Evolutionary conservation across 768 basidiomycete genomes (phyloP).

Genomic region (Cystobasidium onofrii): DNA sequence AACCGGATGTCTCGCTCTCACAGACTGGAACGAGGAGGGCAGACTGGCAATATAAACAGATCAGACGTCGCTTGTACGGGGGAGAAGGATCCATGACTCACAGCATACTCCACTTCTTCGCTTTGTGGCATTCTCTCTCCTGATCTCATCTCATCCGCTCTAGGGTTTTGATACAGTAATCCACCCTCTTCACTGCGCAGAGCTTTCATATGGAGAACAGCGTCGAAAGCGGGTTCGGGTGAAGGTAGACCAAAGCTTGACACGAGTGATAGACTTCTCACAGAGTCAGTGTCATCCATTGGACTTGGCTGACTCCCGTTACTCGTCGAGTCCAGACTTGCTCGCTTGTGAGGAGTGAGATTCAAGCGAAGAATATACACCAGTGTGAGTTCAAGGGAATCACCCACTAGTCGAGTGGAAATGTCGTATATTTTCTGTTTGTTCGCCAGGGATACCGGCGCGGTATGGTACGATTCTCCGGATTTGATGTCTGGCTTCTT

Average conservation of each 20-base stretch:
- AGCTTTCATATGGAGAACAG: constrained; percentile 38
- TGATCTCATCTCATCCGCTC: constrained; percentile 4
- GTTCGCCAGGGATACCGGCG: neutral
- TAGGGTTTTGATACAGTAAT: constrained; percentile 38
- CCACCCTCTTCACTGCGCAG: constrained; percentile 40
- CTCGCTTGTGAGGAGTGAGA: neutral
- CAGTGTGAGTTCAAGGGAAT: constrained; percentile 3
- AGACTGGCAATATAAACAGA: neutral
- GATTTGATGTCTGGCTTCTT: neutral
- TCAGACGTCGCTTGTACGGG: no score
- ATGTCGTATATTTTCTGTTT: constrained; percentile 14
- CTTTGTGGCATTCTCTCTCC: constrained; percentile 12
- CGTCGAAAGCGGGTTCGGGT: constrained; percentile 39
- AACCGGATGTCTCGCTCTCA: constrained; percentile 35
- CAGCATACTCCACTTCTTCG: constrained; percentile 17
- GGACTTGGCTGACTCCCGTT: neutral
- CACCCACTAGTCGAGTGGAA: constrained; percentile 11
- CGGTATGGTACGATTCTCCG: constrained; percentile 12
- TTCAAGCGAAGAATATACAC: constrained; percentile 19
- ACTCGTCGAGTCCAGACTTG: neutral
- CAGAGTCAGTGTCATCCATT: neutral
- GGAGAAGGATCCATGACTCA: neutral
- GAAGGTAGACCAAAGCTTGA: constrained; percentile 36
- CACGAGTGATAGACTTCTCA: constrained; percentile 30
- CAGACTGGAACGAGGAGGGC: constrained; percentile 38